phyloP scores from a whole-genome alignment of 78 protist species.

The Diacronema lutheri region DNA sequence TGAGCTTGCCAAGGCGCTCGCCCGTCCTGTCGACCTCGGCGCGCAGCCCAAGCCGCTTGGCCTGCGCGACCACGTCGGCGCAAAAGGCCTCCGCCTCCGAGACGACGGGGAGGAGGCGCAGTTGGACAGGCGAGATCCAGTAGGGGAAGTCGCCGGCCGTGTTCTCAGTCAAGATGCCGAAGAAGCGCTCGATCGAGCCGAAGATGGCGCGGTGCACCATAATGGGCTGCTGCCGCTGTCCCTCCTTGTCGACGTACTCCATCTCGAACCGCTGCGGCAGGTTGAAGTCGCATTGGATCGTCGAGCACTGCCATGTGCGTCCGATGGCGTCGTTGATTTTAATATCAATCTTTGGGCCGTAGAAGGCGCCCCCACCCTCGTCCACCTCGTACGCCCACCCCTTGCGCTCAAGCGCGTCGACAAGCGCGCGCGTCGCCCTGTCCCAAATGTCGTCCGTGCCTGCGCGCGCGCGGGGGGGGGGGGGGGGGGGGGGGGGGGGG shows the following conservation, averaged over 20 bases:
- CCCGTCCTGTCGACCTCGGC: slow-evolving; percentile 9
- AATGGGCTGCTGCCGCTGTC: slow-evolving; percentile 23
- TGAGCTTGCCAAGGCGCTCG: slow-evolving; percentile 13
- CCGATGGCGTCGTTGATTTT: slow-evolving; percentile 45
- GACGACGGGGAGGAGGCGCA: slow-evolving; percentile 10
- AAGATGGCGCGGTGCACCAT: slow-evolving; percentile 57
- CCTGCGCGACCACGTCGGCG: not conserved
- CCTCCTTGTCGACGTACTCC: slow-evolving; percentile 31
- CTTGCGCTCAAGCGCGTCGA: slow-evolving; percentile 14
- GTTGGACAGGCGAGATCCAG: slow-evolving; percentile 47
- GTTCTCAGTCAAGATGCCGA: slow-evolving; percentile 36
- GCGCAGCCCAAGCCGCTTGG: not conserved
- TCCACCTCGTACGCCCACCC: slow-evolving; percentile 30
- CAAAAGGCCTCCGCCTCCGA: not conserved
- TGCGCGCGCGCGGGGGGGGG: no score
- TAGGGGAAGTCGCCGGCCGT: slow-evolving; percentile 34
- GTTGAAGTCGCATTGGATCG: slow-evolving; percentile 54
- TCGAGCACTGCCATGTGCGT: slow-evolving; percentile 44
- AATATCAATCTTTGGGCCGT: slow-evolving; percentile 56
- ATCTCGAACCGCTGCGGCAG: slow-evolving; percentile 45
- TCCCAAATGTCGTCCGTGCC: slow-evolving; percentile 46
- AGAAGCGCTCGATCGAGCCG: slow-evolving; percentile 53
- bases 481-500: no score
- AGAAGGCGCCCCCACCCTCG: slow-evolving; percentile 60
- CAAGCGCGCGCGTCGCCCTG: not conserved